A percentile compares a stretch with the other conserved stretches of the same genome.
Evolutionary conservation across 2,329 filamentous ascomycete genomes (phyloP).

Genomic region (Colletotrichum musae): DNA sequence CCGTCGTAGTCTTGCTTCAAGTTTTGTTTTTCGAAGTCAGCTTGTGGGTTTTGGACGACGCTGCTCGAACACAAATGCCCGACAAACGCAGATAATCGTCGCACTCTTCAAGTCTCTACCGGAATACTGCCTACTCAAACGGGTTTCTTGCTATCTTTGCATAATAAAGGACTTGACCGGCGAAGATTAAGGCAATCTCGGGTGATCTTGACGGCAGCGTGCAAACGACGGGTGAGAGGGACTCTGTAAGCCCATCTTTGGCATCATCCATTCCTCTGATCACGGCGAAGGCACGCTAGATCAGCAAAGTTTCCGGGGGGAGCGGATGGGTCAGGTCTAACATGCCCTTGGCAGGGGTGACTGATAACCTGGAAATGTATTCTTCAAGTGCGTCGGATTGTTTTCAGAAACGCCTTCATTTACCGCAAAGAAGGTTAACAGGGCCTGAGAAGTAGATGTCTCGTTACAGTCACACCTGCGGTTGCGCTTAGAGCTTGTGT

Average conservation of each 20-base stretch:
- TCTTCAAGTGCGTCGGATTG: not conserved
- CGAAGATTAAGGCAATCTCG: conserved; percentile 57
- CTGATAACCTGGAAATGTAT: not conserved
- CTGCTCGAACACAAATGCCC: conserved; percentile 42
- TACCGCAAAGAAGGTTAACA: not conserved
- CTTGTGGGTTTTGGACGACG: conserved; percentile 45
- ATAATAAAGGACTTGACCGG: conserved; percentile 60
- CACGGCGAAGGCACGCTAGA: not conserved
- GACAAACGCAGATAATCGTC: not conserved
- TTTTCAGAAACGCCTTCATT: not conserved
- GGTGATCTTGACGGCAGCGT: conserved; percentile 42
- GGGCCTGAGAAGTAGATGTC: not conserved
- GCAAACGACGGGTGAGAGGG: not conserved
- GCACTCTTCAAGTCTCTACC: conserved; percentile 52
- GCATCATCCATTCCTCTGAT: not conserved
- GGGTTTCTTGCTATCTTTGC: conserved; percentile 58
- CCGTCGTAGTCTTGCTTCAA: not conserved
- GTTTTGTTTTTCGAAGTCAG: conserved; percentile 17
- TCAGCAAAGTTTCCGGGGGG: not conserved
- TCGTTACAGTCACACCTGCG: not conserved
- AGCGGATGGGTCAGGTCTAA: conserved; percentile 1
- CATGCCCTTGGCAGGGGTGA: not conserved
- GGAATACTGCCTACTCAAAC: conserved; percentile 58
- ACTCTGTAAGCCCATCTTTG: not conserved
- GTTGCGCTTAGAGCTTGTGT: not conserved